Conservation (phyloP, 495 filamentous ascomycete genomes). For the Aspergillus olivimuriae region DNA sequence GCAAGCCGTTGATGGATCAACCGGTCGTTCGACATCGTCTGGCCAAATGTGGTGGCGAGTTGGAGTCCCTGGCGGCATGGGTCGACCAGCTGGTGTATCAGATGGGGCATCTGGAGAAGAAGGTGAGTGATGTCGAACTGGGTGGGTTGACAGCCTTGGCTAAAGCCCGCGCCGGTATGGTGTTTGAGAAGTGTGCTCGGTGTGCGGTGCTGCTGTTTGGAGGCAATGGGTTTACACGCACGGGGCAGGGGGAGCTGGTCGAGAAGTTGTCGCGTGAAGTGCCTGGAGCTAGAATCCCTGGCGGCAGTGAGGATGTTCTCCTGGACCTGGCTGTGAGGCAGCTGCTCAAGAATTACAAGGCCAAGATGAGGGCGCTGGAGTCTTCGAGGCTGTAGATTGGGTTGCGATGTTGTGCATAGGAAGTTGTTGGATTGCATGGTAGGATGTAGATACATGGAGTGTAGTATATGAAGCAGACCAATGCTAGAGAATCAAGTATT, state of each 20-base stretch:
- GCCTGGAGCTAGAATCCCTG: slow-evolving; percentile 1
- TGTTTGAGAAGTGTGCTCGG: slow-evolving; percentile 63
- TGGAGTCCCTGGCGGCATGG: slow-evolving; percentile 69
- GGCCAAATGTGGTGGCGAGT: slow-evolving; percentile 59
- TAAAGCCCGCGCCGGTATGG: slow-evolving; percentile 65
- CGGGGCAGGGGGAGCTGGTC: slow-evolving; percentile 61
- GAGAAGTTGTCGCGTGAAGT: slow-evolving; percentile 27
- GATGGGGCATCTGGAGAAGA: slow-evolving; percentile 55
- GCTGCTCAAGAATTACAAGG: slow-evolving; percentile 1
- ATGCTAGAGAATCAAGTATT: no score
- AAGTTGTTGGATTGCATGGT: no score
- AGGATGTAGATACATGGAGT: no score
- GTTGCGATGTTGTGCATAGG: neutral
- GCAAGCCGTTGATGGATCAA: slow-evolving; percentile 66
- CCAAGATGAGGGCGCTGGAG: slow-evolving; percentile 1
- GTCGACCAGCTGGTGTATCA: slow-evolving; percentile 67
- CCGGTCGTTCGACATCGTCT: slow-evolving; percentile 66
- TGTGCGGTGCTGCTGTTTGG: slow-evolving; percentile 65
- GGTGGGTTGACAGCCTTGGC: slow-evolving; percentile 64
- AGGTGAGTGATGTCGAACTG: slow-evolving; percentile 55
- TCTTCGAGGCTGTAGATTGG: neutral
- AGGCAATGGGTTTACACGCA: slow-evolving; percentile 63
- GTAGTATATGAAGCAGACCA: no score
- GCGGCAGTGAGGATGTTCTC: slow-evolving; percentile 1
- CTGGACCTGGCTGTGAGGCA: slow-evolving; percentile 2